Evolutionary conservation across 148 eudicot species (phyloP), one percentile per base, ranked within the genome.

Genomic region (Amaranthus cruentus): DNA sequence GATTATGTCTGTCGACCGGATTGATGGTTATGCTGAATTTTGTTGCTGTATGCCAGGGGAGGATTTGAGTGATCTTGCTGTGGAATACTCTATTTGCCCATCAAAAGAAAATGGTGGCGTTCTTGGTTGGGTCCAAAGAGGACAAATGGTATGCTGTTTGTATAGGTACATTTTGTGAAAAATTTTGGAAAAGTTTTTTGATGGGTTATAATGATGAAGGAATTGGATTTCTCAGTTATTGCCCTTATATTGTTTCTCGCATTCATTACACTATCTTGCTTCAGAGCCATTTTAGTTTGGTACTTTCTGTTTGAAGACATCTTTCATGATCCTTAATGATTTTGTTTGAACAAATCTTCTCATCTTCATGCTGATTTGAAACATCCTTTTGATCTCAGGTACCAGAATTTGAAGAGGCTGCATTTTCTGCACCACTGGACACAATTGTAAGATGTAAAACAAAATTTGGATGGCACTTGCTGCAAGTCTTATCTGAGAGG

Each of bases 71-170:
- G 98, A 89, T 72, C 85, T 94, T 75, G 97, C 98, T 75, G 84
- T 84, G 73, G 96, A 91, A 55, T 83, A 91, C 77, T 94, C 97
- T 2, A 76, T 86, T 47, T 94, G 97, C 68, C 97, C 98, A 3
- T 94, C 98, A 44, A 94, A 94, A 74, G 88, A 87, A 58, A 88
- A 91, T 66, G 98, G 97, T n/a, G 98, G 97, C 55, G 90, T 91
- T 93, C 98, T 94, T 81, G 98, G 98, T 49, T 94, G 98, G 97
- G 98, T 94, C 79, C 84, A 83, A 81, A 88, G 81, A 86, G 98
- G 97, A 51, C 97, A 94, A 84, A 91, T 91, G 98, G 98, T 94
- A 94, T 75, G 85, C 69, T 80, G 70, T 47, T 76, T 52, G 58
- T 75, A 9, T 75, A 62, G 42, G 43, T 67, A 47, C 70, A 6